phyloP scores from a whole-genome alignment of 305 asterid species.

The Solanum hybrid region DNA sequence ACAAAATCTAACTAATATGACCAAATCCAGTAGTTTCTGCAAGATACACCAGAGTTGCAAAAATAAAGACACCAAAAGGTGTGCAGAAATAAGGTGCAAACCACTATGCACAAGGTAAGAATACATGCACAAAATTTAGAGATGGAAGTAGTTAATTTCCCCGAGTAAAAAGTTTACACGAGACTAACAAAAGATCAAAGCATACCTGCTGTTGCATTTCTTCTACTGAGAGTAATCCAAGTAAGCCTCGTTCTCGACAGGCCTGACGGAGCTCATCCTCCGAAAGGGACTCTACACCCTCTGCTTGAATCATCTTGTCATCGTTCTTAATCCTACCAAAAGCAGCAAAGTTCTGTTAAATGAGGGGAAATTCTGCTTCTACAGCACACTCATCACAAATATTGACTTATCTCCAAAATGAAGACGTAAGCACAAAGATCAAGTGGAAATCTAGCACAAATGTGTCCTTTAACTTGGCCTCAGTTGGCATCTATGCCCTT shows the following conservation, averaged over 20 bases:
- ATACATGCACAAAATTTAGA: neutral
- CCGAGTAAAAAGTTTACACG: neutral
- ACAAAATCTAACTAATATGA: neutral
- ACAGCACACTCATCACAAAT: neutral
- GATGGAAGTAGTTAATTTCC: neutral
- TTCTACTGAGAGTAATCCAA: constrained; percentile 82
- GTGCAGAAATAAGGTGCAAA: neutral
- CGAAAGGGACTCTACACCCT: constrained; percentile 85
- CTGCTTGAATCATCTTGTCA: constrained; percentile 86
- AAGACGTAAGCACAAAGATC: neutral
- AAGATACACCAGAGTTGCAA: neutral
- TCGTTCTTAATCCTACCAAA: constrained; percentile 76
- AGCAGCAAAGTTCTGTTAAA: constrained; percentile 1
- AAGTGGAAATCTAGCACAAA: neutral
- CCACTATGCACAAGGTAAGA: neutral
- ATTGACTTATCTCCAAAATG: neutral
- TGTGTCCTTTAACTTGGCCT: neutral
- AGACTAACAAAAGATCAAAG: neutral
- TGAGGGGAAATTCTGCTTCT: constrained; percentile 1
- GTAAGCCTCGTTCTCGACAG: constrained; percentile 91
- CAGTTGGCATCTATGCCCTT: neutral
- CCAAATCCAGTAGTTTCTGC: neutral
- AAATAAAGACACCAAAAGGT: neutral
- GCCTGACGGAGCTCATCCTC: constrained; percentile 97
- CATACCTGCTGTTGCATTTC: constrained; percentile 88